Percentiles rank a stretch among this genome's conserved stretches.
These are phyloP conservation scores for Orbilia oligospora DNA, from an alignment of 2,329 filamentous ascomycete genomes.

Conservation along the genomic window DNA sequence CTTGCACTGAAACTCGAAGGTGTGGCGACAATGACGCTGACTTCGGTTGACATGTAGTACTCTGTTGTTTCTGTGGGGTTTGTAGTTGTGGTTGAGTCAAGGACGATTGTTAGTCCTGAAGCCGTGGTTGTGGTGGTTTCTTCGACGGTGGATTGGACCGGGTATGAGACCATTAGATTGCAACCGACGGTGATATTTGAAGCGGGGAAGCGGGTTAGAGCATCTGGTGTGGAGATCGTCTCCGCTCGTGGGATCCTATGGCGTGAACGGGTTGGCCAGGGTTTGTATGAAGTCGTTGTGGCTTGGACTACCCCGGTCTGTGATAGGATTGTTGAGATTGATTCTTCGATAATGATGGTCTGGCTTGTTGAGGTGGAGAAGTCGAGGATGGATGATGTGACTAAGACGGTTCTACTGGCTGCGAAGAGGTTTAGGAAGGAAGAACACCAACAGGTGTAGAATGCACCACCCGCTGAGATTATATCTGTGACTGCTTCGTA, in stretches of 20 bases:
- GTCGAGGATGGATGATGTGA: neutral
- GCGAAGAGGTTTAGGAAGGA: conserved; percentile 12
- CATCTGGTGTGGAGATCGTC: neutral
- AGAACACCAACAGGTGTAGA: conserved; percentile 31
- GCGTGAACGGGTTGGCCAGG: neutral
- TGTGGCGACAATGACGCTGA: neutral
- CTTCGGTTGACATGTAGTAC: neutral
- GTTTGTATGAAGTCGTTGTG: neutral
- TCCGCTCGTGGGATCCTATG: neutral
- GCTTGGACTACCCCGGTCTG: neutral
- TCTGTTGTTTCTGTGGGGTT: neutral
- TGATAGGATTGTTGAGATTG: neutral
- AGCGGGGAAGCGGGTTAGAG: neutral
- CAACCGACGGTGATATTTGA: conserved; percentile 2
- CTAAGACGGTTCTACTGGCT: neutral
- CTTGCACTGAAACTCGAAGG: neutral
- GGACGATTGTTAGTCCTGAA: neutral
- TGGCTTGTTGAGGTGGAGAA: neutral
- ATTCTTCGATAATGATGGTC: neutral
- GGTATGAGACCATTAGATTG: conserved; percentile 12
- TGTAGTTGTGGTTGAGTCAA: neutral
- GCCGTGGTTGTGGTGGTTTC: neutral
- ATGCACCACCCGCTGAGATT: conserved; percentile 1
- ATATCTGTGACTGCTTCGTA: neutral
- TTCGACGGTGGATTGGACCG: conserved; percentile 2